A percentile compares a stretch with the other conserved stretches of the same genome.
These are phyloP conservation scores for Quercus mongolica DNA, from an alignment of 306 rosid genomes.

Conservation along the genomic window DNA sequence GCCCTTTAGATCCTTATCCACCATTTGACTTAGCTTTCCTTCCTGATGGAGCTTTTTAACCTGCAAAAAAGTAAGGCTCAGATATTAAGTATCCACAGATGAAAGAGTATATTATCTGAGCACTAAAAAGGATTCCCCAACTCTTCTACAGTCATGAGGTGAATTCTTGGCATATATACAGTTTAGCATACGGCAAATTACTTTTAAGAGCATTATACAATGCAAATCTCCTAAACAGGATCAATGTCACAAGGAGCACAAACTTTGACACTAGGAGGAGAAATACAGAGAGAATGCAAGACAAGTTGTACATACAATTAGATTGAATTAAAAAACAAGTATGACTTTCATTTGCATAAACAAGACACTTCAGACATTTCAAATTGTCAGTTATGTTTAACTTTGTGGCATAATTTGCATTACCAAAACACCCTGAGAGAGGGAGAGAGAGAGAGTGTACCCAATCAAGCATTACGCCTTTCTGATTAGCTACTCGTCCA, in stretches of 20 bases:
- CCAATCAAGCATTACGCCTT: constrained; percentile 97
- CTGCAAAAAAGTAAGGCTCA: constrained; percentile 41
- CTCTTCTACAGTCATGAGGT: neutral
- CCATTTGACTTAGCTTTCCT: constrained; percentile 75
- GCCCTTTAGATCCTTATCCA: constrained; percentile 78
- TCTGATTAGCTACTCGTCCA: constrained; percentile 91
- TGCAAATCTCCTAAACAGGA: neutral
- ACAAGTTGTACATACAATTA: neutral
- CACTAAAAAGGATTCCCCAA: neutral
- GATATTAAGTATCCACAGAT: neutral
- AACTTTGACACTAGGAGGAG: neutral
- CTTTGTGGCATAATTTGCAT: neutral
- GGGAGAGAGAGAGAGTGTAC: constrained; percentile 34
- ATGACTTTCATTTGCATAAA: neutral
- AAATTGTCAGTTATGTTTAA: neutral
- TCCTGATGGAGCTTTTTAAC: constrained; percentile 90
- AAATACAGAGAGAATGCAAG: neutral
- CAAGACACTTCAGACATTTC: neutral
- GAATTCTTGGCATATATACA: neutral
- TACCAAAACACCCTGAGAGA: neutral
- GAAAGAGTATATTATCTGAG: neutral
- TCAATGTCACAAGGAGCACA: neutral
- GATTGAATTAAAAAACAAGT: neutral
- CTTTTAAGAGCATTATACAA: neutral
- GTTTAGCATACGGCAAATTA: neutral